These are phyloP conservation scores for Aphanoascus verrucosus DNA, from an alignment of 2,329 filamentous ascomycete genomes.

Conservation along the genomic window DNA sequence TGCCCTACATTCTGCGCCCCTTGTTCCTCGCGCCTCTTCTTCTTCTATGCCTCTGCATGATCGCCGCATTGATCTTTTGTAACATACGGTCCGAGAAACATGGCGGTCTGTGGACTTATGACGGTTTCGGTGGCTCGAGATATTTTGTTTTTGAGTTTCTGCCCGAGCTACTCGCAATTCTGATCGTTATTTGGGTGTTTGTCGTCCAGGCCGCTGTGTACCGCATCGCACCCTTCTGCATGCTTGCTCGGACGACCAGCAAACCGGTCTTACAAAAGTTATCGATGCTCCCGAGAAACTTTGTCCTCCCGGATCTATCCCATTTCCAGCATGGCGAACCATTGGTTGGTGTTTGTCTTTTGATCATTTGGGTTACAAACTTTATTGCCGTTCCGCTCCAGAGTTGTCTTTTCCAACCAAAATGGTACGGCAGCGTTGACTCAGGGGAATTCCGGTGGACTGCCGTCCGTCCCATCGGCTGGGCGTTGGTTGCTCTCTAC, in stretches of 20 bases:
- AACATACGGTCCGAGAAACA: conserved; percentile 56
- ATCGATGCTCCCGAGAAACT: conserved; percentile 49
- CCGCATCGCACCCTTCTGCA: conserved; percentile 64
- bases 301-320: conserved; percentile 57
- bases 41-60: conserved; percentile 56
- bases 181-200: conserved; percentile 67
- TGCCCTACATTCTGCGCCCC: conserved; percentile 60
- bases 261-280: conserved; percentile 55
- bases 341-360: conserved; percentile 54
- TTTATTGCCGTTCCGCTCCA: conserved; percentile 68
- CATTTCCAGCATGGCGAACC: conserved; percentile 59
- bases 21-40: conserved; percentile 52
- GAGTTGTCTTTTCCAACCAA: conserved; percentile 61
- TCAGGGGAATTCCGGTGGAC: conserved; percentile 65
- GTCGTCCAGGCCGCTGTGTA: conserved; percentile 63
- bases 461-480: conserved; percentile 64
- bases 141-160: conserved; percentile 84
- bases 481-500: conserved; percentile 67
- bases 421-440: conserved; percentile 49
- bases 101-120: conserved; percentile 58
- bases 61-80: conserved; percentile 59
- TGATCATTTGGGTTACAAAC: conserved; percentile 65
- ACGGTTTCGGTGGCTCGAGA: conserved; percentile 55
- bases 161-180: conserved; percentile 62
- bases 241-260: conserved; percentile 54